Evolutionary conservation across 2,329 filamentous ascomycete species (phyloP).

Genomic region (Dothideomycetes sp.): DNA sequence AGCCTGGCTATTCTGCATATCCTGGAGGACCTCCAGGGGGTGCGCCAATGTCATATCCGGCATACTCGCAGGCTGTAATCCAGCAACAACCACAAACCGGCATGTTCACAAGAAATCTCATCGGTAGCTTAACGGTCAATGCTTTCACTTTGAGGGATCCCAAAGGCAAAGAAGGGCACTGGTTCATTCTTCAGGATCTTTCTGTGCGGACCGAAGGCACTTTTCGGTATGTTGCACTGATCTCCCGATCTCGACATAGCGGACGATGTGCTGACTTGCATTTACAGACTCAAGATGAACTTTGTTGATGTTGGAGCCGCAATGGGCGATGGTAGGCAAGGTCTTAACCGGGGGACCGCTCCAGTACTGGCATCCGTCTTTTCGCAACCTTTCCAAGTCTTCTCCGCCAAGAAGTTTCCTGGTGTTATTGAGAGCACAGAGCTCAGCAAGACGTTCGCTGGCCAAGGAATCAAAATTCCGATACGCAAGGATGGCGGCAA

Average conservation of each 20-base stretch:
- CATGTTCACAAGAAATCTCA: slow-evolving; percentile 92
- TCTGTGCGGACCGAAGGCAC: slow-evolving; percentile 86
- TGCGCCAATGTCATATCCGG: slow-evolving; percentile 4
- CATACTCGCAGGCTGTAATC: neutral
- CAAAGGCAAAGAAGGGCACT: slow-evolving; percentile 74
- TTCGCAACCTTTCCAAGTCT: slow-evolving; percentile 84
- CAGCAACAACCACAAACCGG: slow-evolving; percentile 45
- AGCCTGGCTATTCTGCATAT: slow-evolving; percentile 10
- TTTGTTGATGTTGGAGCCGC: slow-evolving; percentile 73
- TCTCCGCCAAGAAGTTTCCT: slow-evolving; percentile 95
- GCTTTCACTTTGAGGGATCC: slow-evolving; percentile 75
- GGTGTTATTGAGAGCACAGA: slow-evolving; percentile 90
- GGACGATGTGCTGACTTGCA: neutral
- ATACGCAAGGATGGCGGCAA: slow-evolving; percentile 74
- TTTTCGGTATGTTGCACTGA: slow-evolving; percentile 57
- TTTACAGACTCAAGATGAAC: slow-evolving; percentile 50
- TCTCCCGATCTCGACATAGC: neutral
- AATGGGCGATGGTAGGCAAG: slow-evolving; percentile 14
- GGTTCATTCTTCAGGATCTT: slow-evolving; percentile 93
- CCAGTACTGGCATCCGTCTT: slow-evolving; percentile 78
- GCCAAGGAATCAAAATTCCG: slow-evolving; percentile 92
- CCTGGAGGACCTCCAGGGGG: slow-evolving; percentile 3
- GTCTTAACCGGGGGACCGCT: slow-evolving; percentile 62
- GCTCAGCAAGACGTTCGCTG: slow-evolving; percentile 84
- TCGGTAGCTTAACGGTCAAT: slow-evolving; percentile 81